Conservation (phyloP, 129 eudicot genomes). For the Kitagawia praeruptora region DNA sequence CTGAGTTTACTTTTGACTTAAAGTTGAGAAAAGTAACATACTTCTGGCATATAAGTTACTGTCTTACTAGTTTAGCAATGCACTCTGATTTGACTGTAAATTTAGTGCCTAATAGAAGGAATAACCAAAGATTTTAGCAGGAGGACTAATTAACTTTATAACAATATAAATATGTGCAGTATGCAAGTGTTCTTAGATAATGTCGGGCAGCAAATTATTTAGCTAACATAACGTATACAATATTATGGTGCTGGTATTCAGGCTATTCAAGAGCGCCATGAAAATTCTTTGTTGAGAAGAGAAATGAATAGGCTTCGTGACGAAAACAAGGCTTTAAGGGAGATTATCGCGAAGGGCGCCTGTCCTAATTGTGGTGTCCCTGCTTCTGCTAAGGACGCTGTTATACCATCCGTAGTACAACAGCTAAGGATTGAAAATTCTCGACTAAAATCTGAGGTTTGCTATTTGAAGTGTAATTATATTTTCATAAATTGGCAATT, state of each 20-base stretch:
- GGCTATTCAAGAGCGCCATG: slow-evolving; percentile 99
- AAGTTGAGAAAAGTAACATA: too few relatives aligned
- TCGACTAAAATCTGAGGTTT: slow-evolving; percentile 87
- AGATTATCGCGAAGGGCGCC: slow-evolving; percentile 37
- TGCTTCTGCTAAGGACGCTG: slow-evolving; percentile 38
- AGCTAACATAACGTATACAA: not conserved
- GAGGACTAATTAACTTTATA: too few relatives aligned
- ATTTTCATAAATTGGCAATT: not conserved
- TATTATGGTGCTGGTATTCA: slow-evolving; percentile 25
- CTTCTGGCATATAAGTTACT: too few relatives aligned
- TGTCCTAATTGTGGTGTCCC: slow-evolving; percentile 80
- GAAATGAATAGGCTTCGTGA: slow-evolving; percentile 81
- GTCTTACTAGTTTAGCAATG: too few relatives aligned
- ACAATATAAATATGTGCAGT: not conserved
- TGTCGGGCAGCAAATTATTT: not conserved
- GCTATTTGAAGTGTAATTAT: not conserved
- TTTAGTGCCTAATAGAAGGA: too few relatives aligned
- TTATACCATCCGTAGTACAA: slow-evolving; percentile 38
- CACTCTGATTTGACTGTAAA: too few relatives aligned
- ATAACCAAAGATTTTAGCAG: too few relatives aligned
- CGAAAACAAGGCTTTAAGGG: slow-evolving; percentile 69
- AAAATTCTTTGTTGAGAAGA: slow-evolving; percentile 70
- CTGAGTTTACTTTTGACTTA: not conserved
- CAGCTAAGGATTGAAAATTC: slow-evolving; percentile 74
- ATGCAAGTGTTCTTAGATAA: not conserved